Percentiles rank a stretch among this genome's conserved stretches.
Conservation (phyloP, 1,284 basidiomycete species). For the Trichosporon faecale region DNA sequence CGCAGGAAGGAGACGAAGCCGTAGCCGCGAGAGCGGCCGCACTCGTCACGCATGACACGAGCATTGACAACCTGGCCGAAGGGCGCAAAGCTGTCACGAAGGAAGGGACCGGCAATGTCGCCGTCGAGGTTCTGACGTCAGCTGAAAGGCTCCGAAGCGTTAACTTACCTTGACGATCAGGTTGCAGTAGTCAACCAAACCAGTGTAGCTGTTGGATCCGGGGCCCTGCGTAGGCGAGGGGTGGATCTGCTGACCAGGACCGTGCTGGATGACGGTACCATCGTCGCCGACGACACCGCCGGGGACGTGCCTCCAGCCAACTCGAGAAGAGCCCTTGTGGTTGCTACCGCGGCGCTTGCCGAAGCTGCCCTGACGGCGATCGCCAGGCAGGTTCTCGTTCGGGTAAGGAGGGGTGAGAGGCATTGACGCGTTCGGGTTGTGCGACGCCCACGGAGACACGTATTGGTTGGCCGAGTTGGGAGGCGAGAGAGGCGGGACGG, state of each 20-base stretch:
- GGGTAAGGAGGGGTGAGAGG: slow-evolving; percentile 13
- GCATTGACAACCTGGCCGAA: slow-evolving; percentile 85
- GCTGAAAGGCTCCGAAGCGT: neutral
- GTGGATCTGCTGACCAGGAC: slow-evolving; percentile 84
- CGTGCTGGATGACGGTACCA: slow-evolving; percentile 61
- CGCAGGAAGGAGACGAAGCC: slow-evolving; percentile 90
- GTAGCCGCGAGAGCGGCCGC: slow-evolving; percentile 79
- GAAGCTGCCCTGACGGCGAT: neutral
- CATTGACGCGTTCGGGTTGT: slow-evolving; percentile 22
- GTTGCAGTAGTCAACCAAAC: slow-evolving; percentile 86
- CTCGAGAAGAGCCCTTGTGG: neutral
- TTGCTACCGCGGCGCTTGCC: slow-evolving; percentile 1
- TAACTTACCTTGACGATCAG: slow-evolving; percentile 58
- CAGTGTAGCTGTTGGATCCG: slow-evolving; percentile 73
- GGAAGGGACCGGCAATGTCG: slow-evolving; percentile 74
- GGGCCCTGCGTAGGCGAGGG: slow-evolving; percentile 68
- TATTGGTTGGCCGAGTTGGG: slow-evolving; percentile 18
- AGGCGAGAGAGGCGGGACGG: slow-evolving; percentile 18
- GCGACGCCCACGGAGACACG: slow-evolving; percentile 32
- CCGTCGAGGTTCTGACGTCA: slow-evolving; percentile 72
- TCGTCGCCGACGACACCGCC: slow-evolving; percentile 36
- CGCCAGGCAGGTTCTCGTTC: neutral
- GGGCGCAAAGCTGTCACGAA: slow-evolving; percentile 71
- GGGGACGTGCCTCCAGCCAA: slow-evolving; percentile 15
- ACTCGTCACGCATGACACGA: slow-evolving; percentile 87